A percentile compares a stretch with the other conserved stretches of the same genome.
Evolutionary conservation across 345 rosid species (phyloP).

Genomic region (Hirschfeldia incana): DNA sequence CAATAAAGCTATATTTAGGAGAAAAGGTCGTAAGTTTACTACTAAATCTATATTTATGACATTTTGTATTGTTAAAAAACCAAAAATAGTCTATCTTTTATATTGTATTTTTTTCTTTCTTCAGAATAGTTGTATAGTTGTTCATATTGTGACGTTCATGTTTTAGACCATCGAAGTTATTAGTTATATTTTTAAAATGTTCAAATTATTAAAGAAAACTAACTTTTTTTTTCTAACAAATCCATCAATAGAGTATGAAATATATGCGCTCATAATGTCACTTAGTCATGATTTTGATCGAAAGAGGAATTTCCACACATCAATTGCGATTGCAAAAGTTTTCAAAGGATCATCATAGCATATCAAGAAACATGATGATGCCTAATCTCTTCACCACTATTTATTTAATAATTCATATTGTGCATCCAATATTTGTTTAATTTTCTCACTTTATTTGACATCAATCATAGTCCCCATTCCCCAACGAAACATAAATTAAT

Average conservation of each 20-base stretch:
- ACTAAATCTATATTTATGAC: background rate
- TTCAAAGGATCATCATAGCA: constrained; percentile 40
- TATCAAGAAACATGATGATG: constrained; percentile 41
- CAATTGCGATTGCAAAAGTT: constrained; percentile 38
- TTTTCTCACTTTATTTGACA: constrained; percentile 29
- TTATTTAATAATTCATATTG: constrained; percentile 24
- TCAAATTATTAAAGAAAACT: background rate
- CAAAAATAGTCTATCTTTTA: background rate
- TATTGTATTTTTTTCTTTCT: background rate
- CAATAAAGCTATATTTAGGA: background rate
- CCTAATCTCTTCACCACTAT: constrained; percentile 31
- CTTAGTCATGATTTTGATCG: constrained; percentile 31
- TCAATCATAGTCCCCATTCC: constrained; percentile 24
- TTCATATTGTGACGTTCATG: background rate
- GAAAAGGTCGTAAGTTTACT: background rate
- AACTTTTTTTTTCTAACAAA: constrained; percentile 9
- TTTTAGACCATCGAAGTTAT: background rate
- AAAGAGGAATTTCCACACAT: constrained; percentile 41
- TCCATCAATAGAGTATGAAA: constrained; percentile 14
- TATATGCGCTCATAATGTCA: constrained; percentile 1
- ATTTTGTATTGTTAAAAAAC: background rate
- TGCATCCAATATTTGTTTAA: background rate
- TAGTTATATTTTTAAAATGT: background rate
- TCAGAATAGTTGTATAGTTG: background rate
- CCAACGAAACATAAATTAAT: background rate